These are phyloP conservation scores for Friedmanniomyces simplex DNA, from an alignment of 495 filamentous ascomycete species.

Conservation along the genomic window DNA sequence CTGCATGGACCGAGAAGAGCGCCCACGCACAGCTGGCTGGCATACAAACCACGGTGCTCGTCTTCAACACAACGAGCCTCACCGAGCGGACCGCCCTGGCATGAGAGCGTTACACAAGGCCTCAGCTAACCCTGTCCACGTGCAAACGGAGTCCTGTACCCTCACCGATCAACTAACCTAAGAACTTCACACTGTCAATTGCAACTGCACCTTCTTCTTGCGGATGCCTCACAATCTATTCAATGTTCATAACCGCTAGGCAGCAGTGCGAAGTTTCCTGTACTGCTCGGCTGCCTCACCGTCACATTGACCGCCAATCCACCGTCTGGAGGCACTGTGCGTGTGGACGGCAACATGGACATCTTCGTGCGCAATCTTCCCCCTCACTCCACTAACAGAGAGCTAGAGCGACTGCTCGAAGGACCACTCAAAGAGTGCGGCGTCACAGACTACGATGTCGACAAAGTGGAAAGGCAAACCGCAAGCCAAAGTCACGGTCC, in stretches of 20 bases:
- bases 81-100: background rate
- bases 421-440: constrained; percentile 9
- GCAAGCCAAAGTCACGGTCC: constrained; percentile 19
- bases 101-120: background rate
- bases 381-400: constrained; percentile 10
- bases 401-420: constrained; percentile 17
- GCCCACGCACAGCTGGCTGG: too few species aligned
- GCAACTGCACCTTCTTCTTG: too few species aligned
- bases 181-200: too few species aligned
- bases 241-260: background rate
- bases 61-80: background rate
- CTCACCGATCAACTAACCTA: too few species aligned
- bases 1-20: too few species aligned
- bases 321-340: background rate
- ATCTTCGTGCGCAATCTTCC: constrained; percentile 25
- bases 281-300: background rate
- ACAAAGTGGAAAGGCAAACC: constrained; percentile 17
- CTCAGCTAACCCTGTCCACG: background rate
- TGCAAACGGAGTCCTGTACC: background rate
- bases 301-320: background rate
- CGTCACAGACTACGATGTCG: constrained; percentile 10
- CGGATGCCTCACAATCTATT: background rate
- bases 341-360: constrained; percentile 17
- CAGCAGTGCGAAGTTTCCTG: background rate
- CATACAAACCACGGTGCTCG: too few species aligned